Base-by-base conservation (phyloP, 2,329 filamentous ascomycete genomes). In the Pseudocercospora musae region DNA sequence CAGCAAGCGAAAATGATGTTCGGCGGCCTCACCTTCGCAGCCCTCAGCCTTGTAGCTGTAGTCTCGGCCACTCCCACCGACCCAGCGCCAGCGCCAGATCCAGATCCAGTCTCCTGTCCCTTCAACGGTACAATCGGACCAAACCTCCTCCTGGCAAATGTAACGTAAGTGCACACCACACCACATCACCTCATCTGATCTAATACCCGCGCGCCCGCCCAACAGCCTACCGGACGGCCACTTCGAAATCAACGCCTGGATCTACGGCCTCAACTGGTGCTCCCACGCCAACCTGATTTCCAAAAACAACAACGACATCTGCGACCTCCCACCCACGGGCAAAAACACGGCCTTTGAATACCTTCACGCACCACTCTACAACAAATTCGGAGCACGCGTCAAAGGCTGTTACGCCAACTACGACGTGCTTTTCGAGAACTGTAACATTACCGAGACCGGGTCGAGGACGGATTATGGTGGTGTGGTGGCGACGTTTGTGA, bases 231-330 rank as follows among this genome's bases (percentile, higher is more conserved):
- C 55, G 27, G 42, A 60, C 58, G 50, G 40, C 46, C 29, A 15
- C 50, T 44, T 55, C 27, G 60, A 65, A 27, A 57, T 62, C 54
- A 49, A 58, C 33, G 60, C 53, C 44, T 65, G 63, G 60, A 49
- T 58, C 46, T 65, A 42, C 37, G 63, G 63, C 20, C 27, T 50
- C 13, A 60, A 63, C 63, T 65, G 60, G 58, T 63, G 60, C 54
- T 44, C 31, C 4, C 20, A 56, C 29, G 25, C 57, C 44, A 65
- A 65, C 60, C 57, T 54, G 11, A 58, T 65, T 20, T 33, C 54
- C 21, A n/a, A 29, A 18, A 23, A 37, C 53, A 48, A 44, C 1
- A 20, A 46, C 20, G 63, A 65, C 42, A 63, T 65, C 33, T 65
- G 63, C 55, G 27, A 31, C 23, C 6, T 23, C 2, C 52, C 52